A percentile compares a stretch with the other conserved stretches of the same genome.
phyloP scores from a whole-genome alignment of 805 yeast genomes.

The Myxozyma vanderwaltii region DNA sequence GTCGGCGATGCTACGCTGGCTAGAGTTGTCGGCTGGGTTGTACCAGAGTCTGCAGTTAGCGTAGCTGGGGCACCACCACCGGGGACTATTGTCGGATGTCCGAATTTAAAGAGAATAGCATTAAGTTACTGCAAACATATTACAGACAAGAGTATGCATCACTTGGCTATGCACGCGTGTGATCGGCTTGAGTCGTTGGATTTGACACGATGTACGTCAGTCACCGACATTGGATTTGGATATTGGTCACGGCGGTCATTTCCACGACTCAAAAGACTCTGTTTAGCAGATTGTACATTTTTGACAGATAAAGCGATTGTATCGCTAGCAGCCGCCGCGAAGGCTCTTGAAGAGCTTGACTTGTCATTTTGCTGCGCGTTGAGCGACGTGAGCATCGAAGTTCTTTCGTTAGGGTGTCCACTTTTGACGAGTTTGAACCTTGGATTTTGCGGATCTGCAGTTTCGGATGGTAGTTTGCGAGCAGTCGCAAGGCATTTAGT shows the following conservation, averaged over 20 bases:
- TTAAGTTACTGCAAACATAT: conserved; percentile 76
- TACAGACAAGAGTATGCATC: conserved; percentile 67
- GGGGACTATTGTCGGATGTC: conserved; percentile 55
- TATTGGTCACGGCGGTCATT: conserved; percentile 64
- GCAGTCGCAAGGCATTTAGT: conserved; percentile 60
- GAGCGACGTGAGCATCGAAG: conserved; percentile 68
- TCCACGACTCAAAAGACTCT: conserved; percentile 54
- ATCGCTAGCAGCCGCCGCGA: conserved; percentile 63
- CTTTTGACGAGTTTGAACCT: conserved; percentile 55
- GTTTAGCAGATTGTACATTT: conserved; percentile 73
- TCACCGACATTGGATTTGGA: conserved; percentile 72
- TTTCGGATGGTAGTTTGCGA: conserved; percentile 67
- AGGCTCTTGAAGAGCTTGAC: conserved; percentile 57
- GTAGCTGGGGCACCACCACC: conserved; percentile 21
- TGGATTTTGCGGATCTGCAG: conserved; percentile 79
- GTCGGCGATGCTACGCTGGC: conserved; percentile 72
- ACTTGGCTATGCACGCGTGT: conserved; percentile 61
- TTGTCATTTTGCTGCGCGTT: conserved; percentile 75
- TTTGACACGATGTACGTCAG: conserved; percentile 73
- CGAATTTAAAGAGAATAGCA: conserved; percentile 54
- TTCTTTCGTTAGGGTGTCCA: conserved; percentile 67
- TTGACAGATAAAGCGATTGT: conserved; percentile 66
- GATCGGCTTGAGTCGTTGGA: conserved; percentile 58
- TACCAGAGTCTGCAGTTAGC: conserved; percentile 20
- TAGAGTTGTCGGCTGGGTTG: conserved; percentile 62